A percentile compares a stretch with the other conserved stretches of the same genome.
Evolutionary conservation across 2,329 filamentous ascomycete genomes (phyloP).

Genomic region (Hortaea sp.): DNA sequence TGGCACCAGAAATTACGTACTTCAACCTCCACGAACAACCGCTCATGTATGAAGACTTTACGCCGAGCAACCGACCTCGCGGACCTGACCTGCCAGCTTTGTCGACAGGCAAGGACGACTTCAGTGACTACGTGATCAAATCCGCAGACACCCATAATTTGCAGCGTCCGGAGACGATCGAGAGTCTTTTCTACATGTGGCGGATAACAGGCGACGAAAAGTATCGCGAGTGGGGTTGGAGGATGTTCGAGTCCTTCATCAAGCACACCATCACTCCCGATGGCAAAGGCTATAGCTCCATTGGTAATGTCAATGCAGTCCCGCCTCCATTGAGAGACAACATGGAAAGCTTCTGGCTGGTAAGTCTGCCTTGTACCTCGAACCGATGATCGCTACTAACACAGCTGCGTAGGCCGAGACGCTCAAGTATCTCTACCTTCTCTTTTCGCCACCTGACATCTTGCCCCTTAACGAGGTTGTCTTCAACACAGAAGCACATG

Average conservation of each 20-base stretch:
- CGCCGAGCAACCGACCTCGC: conserved; percentile 33
- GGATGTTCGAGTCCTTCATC: conserved; percentile 91
- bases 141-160: conserved; percentile 82
- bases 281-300: conserved; percentile 70
- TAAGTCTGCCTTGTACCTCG: conserved; percentile 34
- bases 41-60: conserved; percentile 47
- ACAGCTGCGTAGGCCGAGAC: conserved; percentile 63
- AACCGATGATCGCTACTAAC: neutral
- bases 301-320: conserved; percentile 62
- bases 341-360: conserved; percentile 99
- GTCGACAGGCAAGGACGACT: conserved; percentile 51
- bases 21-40: conserved; percentile 69
- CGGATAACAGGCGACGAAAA: conserved; percentile 82
- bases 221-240: conserved; percentile 96
- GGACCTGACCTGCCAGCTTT: conserved; percentile 35
- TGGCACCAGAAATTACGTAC: conserved; percentile 91
- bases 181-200: conserved; percentile 97
- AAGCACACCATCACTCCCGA: conserved; percentile 72
- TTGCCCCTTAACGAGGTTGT: conserved; percentile 79
- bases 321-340: conserved; percentile 70
- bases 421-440: conserved; percentile 91
- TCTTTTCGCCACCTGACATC: conserved; percentile 77
- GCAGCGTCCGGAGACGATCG: conserved; percentile 92
- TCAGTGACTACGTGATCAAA: conserved; percentile 70
- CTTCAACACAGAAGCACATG: conserved; percentile 92